Conservation (phyloP, 2,329 filamentous ascomycete species). For the Ceratocystiopsis brevicomis region DNA sequence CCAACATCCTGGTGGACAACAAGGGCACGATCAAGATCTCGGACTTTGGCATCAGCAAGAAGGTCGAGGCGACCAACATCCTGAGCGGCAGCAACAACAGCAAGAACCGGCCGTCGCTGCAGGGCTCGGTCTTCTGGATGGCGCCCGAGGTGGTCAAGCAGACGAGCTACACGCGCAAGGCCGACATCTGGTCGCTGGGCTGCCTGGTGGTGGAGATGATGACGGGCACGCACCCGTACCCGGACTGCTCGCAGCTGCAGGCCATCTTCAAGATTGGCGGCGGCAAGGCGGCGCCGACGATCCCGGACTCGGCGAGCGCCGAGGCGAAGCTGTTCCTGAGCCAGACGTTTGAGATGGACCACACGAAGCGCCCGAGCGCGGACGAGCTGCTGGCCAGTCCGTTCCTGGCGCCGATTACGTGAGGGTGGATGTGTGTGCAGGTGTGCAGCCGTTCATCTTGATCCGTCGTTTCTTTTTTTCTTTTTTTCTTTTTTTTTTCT, state of each 20-base stretch:
- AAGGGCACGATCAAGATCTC: slow-evolving; percentile 98
- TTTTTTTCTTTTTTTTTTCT: slow-evolving; percentile 4
- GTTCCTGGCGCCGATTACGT: slow-evolving; percentile 57
- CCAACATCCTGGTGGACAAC: slow-evolving; percentile 96
- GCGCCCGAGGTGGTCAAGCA: slow-evolving; percentile 96
- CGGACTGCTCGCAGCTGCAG: slow-evolving; percentile 89
- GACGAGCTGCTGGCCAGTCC: slow-evolving; percentile 73
- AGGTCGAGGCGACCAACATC: slow-evolving; percentile 79
- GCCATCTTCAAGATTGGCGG: slow-evolving; percentile 97
- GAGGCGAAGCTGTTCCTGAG: slow-evolving; percentile 71
- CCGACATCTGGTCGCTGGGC: slow-evolving; percentile 94
- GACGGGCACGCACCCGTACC: slow-evolving; percentile 89
- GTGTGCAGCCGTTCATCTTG: too few species aligned
- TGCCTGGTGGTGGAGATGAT: slow-evolving; percentile 99
- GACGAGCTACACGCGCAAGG: slow-evolving; percentile 93
- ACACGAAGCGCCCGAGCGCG: slow-evolving; percentile 77
- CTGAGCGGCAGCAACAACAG: slow-evolving; percentile 49
- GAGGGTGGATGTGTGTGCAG: neutral
- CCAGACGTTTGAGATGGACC: slow-evolving; percentile 88
- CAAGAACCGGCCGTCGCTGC: slow-evolving; percentile 59
- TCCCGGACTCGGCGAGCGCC: slow-evolving; percentile 68
- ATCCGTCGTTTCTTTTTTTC: neutral
- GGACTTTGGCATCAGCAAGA: slow-evolving; percentile 97
- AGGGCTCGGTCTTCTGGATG: slow-evolving; percentile 99
- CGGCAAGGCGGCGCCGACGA: slow-evolving; percentile 67